Evolutionary conservation across 345 rosid genomes (phyloP), one percentile per base, ranked within the genome.

Genomic region (Heritiera littoralis): DNA sequence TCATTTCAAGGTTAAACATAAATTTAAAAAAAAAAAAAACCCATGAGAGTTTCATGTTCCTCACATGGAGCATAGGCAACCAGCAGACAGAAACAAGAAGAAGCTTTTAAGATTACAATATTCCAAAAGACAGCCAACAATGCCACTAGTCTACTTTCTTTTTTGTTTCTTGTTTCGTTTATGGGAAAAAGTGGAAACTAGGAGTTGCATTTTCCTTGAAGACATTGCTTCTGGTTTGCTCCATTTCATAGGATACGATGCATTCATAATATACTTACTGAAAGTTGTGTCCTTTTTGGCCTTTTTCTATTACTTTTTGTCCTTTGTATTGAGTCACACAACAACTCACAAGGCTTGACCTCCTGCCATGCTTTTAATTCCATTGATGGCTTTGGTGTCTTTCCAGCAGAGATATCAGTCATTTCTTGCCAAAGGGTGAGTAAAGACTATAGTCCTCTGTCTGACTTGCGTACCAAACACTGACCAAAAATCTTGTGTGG

Each of bases 21-120:
- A 38, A 23, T 38, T 38, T 2, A 38, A 38, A 56, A 40, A 4
- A 56, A 40, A 4, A 43, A 66, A 3, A n/a, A 43, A 43, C 7
- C 7, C 9, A 67, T 67, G 18, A 43, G 23, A 20, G 15, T 2
- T 46, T 68, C 28, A 41, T 8, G 28, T 66, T 61, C 49, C 71
- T 66, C 73, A 68, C 73, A 46, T 45, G 73, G 55, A 30, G 55
- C 32, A 68, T 35, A 68, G 20, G 18, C 55, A 11, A 68, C 73
- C 73, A 68, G 32, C 55, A 68, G 73, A 68, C 54, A 20, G 6
- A 64, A 58, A 32, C 41, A 64, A 64, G 41, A 13, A 30, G 67
- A 5, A 64, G 9, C 9, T n/a, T 45, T n/a, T 32, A 68, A 45
- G 32, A 68, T 45, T 68, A 51, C 17, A 49, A 45, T 23, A 20